Conservation (phyloP, 176 grass and related monocot species). For the Musa troglodytarum region DNA sequence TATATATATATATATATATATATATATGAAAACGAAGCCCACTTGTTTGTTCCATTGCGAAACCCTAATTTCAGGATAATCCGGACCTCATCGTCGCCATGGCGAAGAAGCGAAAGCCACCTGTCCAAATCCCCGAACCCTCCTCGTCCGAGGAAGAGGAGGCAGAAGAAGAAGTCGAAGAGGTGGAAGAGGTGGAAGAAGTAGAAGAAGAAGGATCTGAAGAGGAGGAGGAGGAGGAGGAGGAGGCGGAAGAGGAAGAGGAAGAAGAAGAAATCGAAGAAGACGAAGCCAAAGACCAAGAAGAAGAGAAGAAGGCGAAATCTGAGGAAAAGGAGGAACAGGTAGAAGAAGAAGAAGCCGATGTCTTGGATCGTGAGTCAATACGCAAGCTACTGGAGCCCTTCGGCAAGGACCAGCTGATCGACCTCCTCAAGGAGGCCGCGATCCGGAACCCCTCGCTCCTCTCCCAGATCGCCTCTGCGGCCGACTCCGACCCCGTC, state of each 20-base stretch:
- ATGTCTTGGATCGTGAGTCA: conserved; percentile 18
- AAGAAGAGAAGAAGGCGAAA: conserved; percentile 10
- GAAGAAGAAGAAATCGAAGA: conserved; percentile 10
- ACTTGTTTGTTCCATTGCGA: too few species aligned
- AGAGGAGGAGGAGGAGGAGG: conserved; percentile 17
- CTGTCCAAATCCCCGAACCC: background rate
- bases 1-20: too few species aligned
- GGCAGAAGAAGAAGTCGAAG: conserved; percentile 1
- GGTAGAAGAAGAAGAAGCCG: conserved; percentile 22
- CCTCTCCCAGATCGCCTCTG: conserved; percentile 27
- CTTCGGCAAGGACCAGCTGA: conserved; percentile 57
- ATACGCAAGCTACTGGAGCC: conserved; percentile 44
- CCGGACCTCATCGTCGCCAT: background rate
- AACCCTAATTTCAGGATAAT: too few species aligned
- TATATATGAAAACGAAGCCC: too few species aligned
- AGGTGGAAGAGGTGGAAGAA: background rate
- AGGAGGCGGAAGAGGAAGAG: conserved; percentile 21
- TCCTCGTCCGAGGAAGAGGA: background rate
- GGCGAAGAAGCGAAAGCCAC: conserved; percentile 24
- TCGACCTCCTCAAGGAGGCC: conserved; percentile 42
- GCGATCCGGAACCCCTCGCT: conserved; percentile 28
- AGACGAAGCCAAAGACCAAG: conserved; percentile 19
- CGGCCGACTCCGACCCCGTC: conserved; percentile 34
- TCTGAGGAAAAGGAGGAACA: background rate
- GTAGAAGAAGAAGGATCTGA: background rate